Evolutionary conservation across 768 basidiomycete species (phyloP), one percentile per base, ranked within the genome.

Genomic region (Termitomyces titanicus): DNA sequence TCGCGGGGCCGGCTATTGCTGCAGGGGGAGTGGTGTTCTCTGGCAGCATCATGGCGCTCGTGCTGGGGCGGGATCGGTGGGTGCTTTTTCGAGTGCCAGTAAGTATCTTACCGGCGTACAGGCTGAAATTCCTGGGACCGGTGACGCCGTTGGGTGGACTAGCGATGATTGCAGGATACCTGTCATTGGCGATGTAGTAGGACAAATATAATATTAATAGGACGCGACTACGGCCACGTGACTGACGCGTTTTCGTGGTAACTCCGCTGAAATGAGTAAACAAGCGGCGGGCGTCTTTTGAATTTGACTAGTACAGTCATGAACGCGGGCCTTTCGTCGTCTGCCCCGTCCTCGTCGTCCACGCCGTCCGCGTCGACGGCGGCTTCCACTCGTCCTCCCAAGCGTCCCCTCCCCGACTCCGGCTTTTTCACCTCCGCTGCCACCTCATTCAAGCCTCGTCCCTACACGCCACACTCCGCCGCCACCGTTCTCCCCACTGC

Each of bases 1-100:
- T 89, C 63, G 81, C 88, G 24, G 87, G 85, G 5, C 85, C 83
- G 2, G 85, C 86, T 2, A 84, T 90, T 51, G 72, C 79, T 6
- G 68, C 69, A 1, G 88, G 88, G 2, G 71, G 79, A 0, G 45
- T 76, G 1, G 42, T 88, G 3, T 89, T 90, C 66, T 89, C 87
- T 5, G 79, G 81, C 1, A 82, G 80, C 58, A 85, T 89, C 63
- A 73, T 83, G 61, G 70, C 72, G 0, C 70, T 86, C 25, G 77
- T 84, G 37, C 62, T 87, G 40, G 74, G 72, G 37, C 70, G 68
- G 5, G 80, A 80, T 22, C 67, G 73, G 83, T 72, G 37, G 43
- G 62, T 57, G 25, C 37, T 47, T 44, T 7, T 24, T 20, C 37
- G 49, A 54, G 44, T 27, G 20, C 40, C 9, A 5, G 34, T 5